Conservation (phyloP, 83 land plant genomes). For the Diphasiastrum complanatum region DNA sequence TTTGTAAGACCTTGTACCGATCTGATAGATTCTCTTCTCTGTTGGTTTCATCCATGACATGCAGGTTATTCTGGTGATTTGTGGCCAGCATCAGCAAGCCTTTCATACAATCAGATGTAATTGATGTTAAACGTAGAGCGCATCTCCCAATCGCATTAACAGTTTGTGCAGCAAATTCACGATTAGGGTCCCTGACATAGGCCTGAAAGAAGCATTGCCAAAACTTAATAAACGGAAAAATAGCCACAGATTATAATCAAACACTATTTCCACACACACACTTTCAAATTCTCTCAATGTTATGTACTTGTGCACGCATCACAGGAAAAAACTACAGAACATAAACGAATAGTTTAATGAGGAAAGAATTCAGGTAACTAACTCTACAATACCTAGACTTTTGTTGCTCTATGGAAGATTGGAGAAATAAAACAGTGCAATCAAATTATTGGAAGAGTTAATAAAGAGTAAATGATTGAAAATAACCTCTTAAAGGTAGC, state of each 20-base stretch:
- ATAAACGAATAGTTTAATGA: not conserved
- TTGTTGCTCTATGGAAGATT: no score
- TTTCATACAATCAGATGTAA: conserved; percentile 54
- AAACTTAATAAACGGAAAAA: no score
- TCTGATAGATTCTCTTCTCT: conserved; percentile 2
- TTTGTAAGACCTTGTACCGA: no score
- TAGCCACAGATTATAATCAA: no score
- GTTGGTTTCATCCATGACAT: not conserved
- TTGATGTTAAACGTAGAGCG: conserved; percentile 53
- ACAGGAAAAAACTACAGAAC: not conserved
- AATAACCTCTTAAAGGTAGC: no score
- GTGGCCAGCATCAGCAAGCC: conserved; percentile 51
- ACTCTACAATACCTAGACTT: no score
- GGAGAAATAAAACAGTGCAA: no score
- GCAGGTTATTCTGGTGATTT: conserved; percentile 27
- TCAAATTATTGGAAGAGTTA: no score
- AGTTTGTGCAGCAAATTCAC: conserved; percentile 81
- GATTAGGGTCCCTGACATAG: conserved; percentile 72
- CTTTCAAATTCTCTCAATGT: not conserved
- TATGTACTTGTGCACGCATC: not conserved
- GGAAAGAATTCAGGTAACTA: no score
- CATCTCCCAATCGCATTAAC: conserved; percentile 88
- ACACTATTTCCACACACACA: no score
- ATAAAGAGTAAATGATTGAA: no score
- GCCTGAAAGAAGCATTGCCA: conserved; percentile 39